phyloP scores from a whole-genome alignment of 225 moss, liverwort and hornwort genomes.

The Pleurozium schreberi region DNA sequence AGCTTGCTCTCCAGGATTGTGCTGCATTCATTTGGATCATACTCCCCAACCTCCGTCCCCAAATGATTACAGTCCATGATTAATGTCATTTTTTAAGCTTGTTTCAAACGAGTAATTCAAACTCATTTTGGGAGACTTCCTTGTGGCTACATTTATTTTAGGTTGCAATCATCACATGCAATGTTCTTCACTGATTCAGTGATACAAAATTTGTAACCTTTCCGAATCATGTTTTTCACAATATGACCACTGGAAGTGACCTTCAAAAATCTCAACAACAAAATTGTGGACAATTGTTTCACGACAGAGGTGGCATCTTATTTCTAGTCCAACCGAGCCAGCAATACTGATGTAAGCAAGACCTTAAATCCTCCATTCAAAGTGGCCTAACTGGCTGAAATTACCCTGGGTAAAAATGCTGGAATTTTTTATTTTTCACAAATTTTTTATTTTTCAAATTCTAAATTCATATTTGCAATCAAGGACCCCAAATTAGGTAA shows the following conservation, averaged over 20 bases:
- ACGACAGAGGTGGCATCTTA: no score
- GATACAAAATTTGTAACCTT: background rate
- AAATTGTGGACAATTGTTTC: background rate
- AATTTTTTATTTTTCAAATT: no score
- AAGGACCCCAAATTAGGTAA: no score
- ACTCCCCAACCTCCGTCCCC: accelerated
- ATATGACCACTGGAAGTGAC: background rate
- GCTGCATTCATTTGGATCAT: background rate
- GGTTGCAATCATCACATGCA: background rate
- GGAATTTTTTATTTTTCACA: no score
- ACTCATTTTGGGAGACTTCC: background rate
- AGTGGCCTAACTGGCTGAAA: no score
- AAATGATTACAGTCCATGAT: background rate
- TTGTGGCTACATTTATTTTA: background rate
- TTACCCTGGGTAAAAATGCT: no score
- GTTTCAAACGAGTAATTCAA: background rate
- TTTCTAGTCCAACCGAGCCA: no score
- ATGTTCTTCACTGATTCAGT: background rate
- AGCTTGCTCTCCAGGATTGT: background rate
- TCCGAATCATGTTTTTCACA: background rate
- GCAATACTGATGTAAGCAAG: no score
- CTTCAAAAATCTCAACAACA: background rate
- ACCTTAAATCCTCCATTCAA: no score
- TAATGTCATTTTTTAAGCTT: background rate
- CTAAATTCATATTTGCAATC: no score